Base-by-base conservation (phyloP, 2,329 filamentous ascomycete species). In the Fusarium sp. region DNA sequence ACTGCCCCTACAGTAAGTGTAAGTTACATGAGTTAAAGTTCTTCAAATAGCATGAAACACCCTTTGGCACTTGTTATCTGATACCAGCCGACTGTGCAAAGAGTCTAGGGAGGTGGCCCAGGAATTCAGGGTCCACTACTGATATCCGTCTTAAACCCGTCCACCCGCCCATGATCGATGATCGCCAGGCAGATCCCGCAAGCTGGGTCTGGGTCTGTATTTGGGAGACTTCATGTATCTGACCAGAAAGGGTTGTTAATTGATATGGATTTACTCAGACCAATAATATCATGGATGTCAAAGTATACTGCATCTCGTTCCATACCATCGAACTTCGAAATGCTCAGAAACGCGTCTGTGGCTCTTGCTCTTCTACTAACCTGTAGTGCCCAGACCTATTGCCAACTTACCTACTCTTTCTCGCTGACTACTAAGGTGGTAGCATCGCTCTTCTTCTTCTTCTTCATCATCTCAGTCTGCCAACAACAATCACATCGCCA, bases 101-200 rank as follows among this genome's bases (percentile, higher is more conserved):
- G 15, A 33, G 14, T 33, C 31, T 33, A 10, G 7, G 8, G 6
- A 36, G 11, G 23, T 18, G 3, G 8, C 25, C n/a, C 6, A 29
- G 6, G 20, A 36, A 39, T 42, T 25, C 58, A 51, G 60, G 60
- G 60, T 63, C 59, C 59, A 59, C 3, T 42, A 17, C 41, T 29
- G 47, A 43, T 47, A 33, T 13, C 61, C 59, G 59, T 47, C 29
- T 40, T 47, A 64, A 59, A 59, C 21, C 60, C 61, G 59, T 3
- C 2, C 5, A 20, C 6, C 48, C 36, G 58, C 5, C 5, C 9
- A 20, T 37, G 58, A 46, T 63, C 23, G 17, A 20, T 37, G 58
- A 46, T 63, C 23, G 17, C 23, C 29, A 2, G 25, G 43, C 23
- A 2, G 20, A 37, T 36, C 14, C 23, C 25, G 25, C 36, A 15